Base-by-base conservation (phyloP, 192 early-diverging fungal species). In the Mycoemilia scoparia region DNA sequence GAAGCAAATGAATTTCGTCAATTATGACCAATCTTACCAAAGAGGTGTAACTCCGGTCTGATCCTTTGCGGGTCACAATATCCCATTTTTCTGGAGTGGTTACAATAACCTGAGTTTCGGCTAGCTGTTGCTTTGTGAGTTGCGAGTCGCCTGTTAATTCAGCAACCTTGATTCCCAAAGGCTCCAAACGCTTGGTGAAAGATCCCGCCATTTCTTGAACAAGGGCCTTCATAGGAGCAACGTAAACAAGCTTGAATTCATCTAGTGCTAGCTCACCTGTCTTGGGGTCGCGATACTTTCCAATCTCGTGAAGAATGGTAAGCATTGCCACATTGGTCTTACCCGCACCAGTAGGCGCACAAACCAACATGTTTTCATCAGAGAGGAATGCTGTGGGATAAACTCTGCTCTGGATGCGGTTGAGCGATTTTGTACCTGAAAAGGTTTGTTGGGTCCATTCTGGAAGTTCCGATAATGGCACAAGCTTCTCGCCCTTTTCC, bases 51-150 rank as follows among this genome's bases (percentile, higher is more conserved):
- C 77, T 82, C 36, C 76, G 67, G 53, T 83, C 93, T 4, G 87
- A 84, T 16, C 83, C 88, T 54, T 93, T 93, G 41, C 93, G 81
- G 22, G 93, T 97, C 21, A 90, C 83, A 18, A 97, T 82, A 55
- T 97, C 93, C 93, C 93, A 97, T 50, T 97, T 97, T 54, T 97
- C 93, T 6, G 93, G 93, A 3, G 93, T 97, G 2, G 93, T 96
- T 20, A 97, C 78, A 49, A 97, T 96, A 47, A 97, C 76, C 38
- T 96, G 87, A 2, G 93, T 97, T 29, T 87, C 82, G 6, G 87
- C 65, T 32, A 97, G 89, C 56, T 96, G 88, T 47, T 83, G 77
- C 52, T 93, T 91, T n/a, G 86, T 97, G 25, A 97, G 62, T 53
- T 90, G 85, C 7, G 82, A 73, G 67, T 97, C 93, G 12, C 93